Evolutionary conservation across 2,329 filamentous ascomycete genomes (phyloP).

Genomic region (Fusarium decemcellulare): DNA sequence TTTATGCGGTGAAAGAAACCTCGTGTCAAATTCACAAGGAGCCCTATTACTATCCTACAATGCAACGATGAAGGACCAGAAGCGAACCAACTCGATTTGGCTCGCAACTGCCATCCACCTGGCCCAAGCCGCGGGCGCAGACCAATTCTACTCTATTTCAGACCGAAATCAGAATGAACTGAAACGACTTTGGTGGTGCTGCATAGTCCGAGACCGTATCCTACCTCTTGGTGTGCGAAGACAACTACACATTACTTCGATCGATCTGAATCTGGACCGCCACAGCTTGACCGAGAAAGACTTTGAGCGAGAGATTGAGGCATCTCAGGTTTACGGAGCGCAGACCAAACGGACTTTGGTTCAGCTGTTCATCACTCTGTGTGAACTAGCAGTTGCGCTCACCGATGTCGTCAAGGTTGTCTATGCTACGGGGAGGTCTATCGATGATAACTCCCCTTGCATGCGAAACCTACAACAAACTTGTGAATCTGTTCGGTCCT

Average conservation of each 20-base stretch:
- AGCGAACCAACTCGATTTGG: conserved; percentile 29
- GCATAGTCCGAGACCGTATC: conserved; percentile 34
- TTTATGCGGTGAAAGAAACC: conserved; percentile 18
- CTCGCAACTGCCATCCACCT: conserved; percentile 31
- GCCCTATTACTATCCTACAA: conserved; percentile 26
- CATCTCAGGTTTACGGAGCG: conserved; percentile 17
- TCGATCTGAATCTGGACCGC: conserved; percentile 3
- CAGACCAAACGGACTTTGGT: conserved; percentile 21
- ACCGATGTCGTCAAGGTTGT: conserved; percentile 31
- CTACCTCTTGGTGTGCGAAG: conserved; percentile 25
- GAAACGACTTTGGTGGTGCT: conserved; percentile 37
- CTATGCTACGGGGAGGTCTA: conserved; percentile 16
- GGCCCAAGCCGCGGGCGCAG: conserved; percentile 20
- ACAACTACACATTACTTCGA: conserved; percentile 23
- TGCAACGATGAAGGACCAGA: conserved; percentile 26
- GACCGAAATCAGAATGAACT: conserved; percentile 12
- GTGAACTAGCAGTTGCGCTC: conserved; percentile 25
- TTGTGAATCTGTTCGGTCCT: conserved; percentile 2
- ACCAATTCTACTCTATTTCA: conserved; percentile 11
- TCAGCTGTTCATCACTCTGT: conserved; percentile 25
- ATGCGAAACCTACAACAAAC: conserved; percentile 4
- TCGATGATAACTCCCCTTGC: background rate
- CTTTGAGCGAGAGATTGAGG: conserved; percentile 17
- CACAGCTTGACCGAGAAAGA: conserved; percentile 15
- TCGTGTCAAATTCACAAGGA: conserved; percentile 19